phyloP scores from a whole-genome alignment of 148 eudicot species.

The Chenopodium formosanum region DNA sequence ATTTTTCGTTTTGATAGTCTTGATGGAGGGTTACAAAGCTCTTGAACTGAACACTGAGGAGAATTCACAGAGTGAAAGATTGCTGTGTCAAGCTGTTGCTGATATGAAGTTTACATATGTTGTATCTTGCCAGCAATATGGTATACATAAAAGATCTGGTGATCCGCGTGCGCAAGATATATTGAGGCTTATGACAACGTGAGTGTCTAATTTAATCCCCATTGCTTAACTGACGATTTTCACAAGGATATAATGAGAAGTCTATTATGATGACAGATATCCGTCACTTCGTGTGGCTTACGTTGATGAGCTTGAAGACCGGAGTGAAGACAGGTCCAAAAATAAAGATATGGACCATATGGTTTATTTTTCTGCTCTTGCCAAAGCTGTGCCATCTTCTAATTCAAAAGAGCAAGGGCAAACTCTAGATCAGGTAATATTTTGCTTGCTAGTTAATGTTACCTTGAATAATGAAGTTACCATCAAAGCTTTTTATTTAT shows the following conservation, averaged over 20 bases:
- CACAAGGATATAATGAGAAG: background rate
- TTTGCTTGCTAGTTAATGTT: background rate
- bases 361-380: conserved; percentile 82
- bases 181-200: conserved; percentile 83
- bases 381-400: conserved; percentile 83
- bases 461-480: background rate
- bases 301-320: conserved; percentile 95
- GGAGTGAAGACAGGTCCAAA: conserved; percentile 58
- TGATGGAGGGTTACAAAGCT: conserved; percentile 96
- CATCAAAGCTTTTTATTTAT: background rate
- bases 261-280: conserved; percentile 46
- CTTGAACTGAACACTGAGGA: conserved; percentile 78
- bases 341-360: conserved; percentile 63
- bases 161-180: conserved; percentile 87
- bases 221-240: background rate
- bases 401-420: conserved; percentile 72
- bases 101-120: conserved; percentile 98
- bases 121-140: conserved; percentile 94
- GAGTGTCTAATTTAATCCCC: conserved; percentile 21
- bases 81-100: conserved; percentile 95
- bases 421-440: conserved; percentile 73
- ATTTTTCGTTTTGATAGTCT: conserved; percentile 40
- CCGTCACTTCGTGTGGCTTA: conserved; percentile 99
- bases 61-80: conserved; percentile 73
- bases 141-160: conserved; percentile 80